Base-by-base conservation (phyloP, 208 protist species). In the Naegleria fowleri region DNA sequence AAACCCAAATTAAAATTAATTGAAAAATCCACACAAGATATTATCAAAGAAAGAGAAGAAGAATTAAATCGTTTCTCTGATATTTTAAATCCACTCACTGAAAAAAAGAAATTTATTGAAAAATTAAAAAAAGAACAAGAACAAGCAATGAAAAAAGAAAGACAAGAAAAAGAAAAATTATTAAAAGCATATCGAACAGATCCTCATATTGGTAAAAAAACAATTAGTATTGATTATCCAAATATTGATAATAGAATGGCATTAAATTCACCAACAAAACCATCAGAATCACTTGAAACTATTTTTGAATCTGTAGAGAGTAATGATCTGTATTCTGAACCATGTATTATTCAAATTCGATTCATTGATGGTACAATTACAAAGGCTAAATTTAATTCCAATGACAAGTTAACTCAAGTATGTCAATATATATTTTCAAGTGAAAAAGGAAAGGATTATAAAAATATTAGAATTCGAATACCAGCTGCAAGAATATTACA, bases 1-100 rank as follows among this genome's bases (percentile, higher is more conserved):
- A 90, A 51, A 40, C 43, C 43, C 13, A 79, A 90, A 55, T 55
- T 55, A 90, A 90, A 90, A 55, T 55, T 55, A 90, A 55, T 58
- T 13, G 40, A 90, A 90, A 6, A 55, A 36, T 43, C 9, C 13
- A 90, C 9, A 29, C 13, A 90, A 36, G 58, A 90, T 25, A 83
- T 55, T n/a, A 7, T 83, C 5, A 90, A 83, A 90, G 15, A 90
- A 55, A 22, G 59, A 43, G 40, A 90, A 51, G 33, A 89, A 89
- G 19, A 39, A 38, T 39, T 40, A 90, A 55, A 25, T 58, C 15
- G 16, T 83, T 52, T 90, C 7, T 43, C 13, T 51, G 6, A 15
- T 58, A 90, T 51, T 41, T 41, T 76, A 48, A 89, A 75, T 39
- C 22, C 36, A 79, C 43, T 58, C 22, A 90, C 13, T 58, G 55